Evolutionary conservation across 805 yeast genomes (phyloP), one percentile per base, ranked within the genome.

Genomic region (Saturnispora ahearnii): DNA sequence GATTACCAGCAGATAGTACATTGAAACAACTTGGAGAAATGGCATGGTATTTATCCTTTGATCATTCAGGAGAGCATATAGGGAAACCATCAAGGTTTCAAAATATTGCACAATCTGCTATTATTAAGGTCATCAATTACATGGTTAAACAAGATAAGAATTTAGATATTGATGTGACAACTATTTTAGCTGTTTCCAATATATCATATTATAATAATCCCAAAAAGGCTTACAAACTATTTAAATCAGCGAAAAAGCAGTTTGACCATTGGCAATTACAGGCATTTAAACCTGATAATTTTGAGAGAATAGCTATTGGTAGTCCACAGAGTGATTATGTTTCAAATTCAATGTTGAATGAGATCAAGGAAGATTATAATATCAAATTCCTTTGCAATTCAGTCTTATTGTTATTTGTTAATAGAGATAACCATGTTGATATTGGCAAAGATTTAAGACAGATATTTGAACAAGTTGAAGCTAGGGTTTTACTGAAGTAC

Each of bases 221-320:
- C 6, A 46, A 51, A 8, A 63, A 63, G 44, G 52, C 66, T 2
- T 55, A 51, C 38, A 53, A 49, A 15, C 47, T 62, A 40, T 61
- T 58, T 38, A 57, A 61, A 45, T 56, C 59, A 22, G 68, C 68
- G 3, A 62, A 63, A 44, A 55, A 51, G 26, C 57, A 59, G 45
- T 64, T 65, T 46, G 65, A 64, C 45, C 58, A 55, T 43, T 64
- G 68, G 68, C 62, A 62, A 48, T 48, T 64, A 9, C 60, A 62
- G 36, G 58, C 59, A 29, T 64, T 64, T 44, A 61, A 64, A 46
- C 59, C 65, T n/a, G 63, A 59, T 21, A 63, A 63, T 3, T 64
- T 64, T 48, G 49, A 54, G 24, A 51, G 51, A 36, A 47, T 62
- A 18, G 24, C n/a, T 8, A 7, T 7, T 4, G 18, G 26, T 7